Percentiles rank a stretch among this genome's conserved stretches.
phyloP scores from a whole-genome alignment of 768 basidiomycete genomes.

The Chiua virens region DNA sequence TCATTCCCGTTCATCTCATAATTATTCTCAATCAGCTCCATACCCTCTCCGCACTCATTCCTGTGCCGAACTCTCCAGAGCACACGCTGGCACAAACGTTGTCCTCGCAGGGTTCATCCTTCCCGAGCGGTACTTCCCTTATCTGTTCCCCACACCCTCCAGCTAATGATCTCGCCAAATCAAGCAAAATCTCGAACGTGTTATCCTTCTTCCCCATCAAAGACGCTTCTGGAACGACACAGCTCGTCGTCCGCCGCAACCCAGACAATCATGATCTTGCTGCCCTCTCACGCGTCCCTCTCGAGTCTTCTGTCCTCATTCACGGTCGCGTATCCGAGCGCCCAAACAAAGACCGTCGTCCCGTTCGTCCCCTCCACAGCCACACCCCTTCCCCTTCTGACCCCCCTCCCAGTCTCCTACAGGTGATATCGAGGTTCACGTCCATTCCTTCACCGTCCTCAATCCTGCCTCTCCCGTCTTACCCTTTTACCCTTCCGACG shows the following conservation, averaged over 20 bases:
- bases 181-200: constrained; percentile 64
- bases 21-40: constrained; percentile 40
- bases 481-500: constrained; percentile 85
- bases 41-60: constrained; percentile 62
- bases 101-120: constrained; percentile 82
- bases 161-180: constrained; percentile 35
- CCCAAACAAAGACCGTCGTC: constrained; percentile 59
- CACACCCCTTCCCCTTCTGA: constrained; percentile 3
- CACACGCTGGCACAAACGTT: constrained; percentile 56
- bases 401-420: constrained; percentile 50
- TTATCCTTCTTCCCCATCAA: constrained; percentile 87
- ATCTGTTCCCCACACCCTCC: constrained; percentile 25
- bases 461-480: constrained; percentile 72
- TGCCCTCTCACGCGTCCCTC: constrained; percentile 59
- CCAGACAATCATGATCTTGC: constrained; percentile 30
- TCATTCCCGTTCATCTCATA: no score
- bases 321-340: constrained; percentile 70
- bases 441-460: constrained; percentile 67
- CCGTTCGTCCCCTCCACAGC: constrained; percentile 42
- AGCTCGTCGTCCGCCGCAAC: constrained; percentile 67
- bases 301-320: constrained; percentile 77
- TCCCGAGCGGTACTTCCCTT: constrained; percentile 66
- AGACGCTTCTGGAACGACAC: constrained; percentile 74
- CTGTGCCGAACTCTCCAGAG: constrained; percentile 56
- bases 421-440: constrained; percentile 80